A percentile compares a stretch with the other conserved stretches of the same genome.
These are phyloP conservation scores for Coniochaeta sp. DNA, from an alignment of 2,329 filamentous ascomycete species.

Conservation along the genomic window DNA sequence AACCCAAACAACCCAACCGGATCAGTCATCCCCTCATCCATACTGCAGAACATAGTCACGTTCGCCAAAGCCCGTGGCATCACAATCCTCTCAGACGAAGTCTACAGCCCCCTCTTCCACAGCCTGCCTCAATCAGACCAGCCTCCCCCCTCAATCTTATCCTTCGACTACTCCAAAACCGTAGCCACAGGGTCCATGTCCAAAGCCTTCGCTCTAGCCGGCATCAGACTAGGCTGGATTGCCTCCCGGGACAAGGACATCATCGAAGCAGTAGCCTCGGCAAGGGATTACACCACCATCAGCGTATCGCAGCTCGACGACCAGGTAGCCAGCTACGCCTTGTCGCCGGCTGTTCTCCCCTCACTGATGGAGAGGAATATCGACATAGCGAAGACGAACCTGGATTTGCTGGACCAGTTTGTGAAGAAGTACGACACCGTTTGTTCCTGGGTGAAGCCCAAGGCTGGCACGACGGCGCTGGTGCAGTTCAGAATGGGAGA, in stretches of 20 bases:
- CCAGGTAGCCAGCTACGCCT: constrained; percentile 66
- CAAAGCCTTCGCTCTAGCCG: constrained; percentile 78
- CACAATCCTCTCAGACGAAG: constrained; percentile 69
- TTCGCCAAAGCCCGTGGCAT: constrained; percentile 58
- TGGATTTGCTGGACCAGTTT: constrained; percentile 59
- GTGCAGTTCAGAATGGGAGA: constrained; percentile 57
- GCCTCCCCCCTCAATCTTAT: constrained; percentile 60
- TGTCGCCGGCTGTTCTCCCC: constrained; percentile 41
- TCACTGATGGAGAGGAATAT: constrained; percentile 45
- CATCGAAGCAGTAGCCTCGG: constrained; percentile 55
- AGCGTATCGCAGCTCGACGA: constrained; percentile 81
- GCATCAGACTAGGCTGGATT: constrained; percentile 78
- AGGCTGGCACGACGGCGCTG: constrained; percentile 74
- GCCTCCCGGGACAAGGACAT: constrained; percentile 58
- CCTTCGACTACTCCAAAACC: constrained; percentile 63
- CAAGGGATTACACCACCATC: constrained; percentile 79
- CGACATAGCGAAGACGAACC: constrained; percentile 59
- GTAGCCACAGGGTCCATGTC: constrained; percentile 76
- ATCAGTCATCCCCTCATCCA: constrained; percentile 54
- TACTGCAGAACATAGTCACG: constrained; percentile 54
- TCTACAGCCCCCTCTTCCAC: constrained; percentile 80
- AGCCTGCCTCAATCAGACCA: constrained; percentile 42
- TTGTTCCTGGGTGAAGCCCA: constrained; percentile 66
- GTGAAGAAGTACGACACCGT: constrained; percentile 56
- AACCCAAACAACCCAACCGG: constrained; percentile 84